Evolutionary conservation across 1,139 yeast genomes (phyloP), one percentile per base, ranked within the genome.

Genomic region (Suhomyces bolitotheri): DNA sequence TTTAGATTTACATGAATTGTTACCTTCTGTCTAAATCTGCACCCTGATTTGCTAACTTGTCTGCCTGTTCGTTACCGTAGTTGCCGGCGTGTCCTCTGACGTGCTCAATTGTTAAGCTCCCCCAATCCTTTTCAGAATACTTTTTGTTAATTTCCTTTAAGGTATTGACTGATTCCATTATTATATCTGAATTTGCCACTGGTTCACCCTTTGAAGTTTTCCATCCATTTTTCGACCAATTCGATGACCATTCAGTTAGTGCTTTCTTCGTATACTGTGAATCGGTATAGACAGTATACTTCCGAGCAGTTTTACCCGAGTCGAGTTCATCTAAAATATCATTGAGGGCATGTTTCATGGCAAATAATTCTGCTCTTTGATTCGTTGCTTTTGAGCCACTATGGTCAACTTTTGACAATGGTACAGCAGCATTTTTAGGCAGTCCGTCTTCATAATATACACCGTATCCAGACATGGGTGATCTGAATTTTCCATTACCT

Each of bases 31-130:
- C n/a, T n/a, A n/a, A n/a, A n/a, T 66, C 70, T 7, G 82, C 81
- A n/a, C 87, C 94, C 19, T 49, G 38, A 40, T 76, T 81, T 3
- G 97, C 97, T 34, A 89, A 63, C 28, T 54, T 49, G 54, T 90
- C 96, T 0, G 97, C 97, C 51, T 56, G 65, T 44, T 82, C 89
- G 53, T 89, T 89, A 1, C 96, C 96, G 12, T 51, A 55, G 29
- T 64, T 56, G 1, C 89, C 92, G 12, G 65, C 57, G 56, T 90
- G 97, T 1, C 94, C 96, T 34, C 64, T 66, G 4, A 87, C 94
- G 65, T 92, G 80, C 8, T 58, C 58, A 31, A 83, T 56, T 3
- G 55, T 49, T 16, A 82, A 17, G 1, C 54, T 46, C 0, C 59
- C 60, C 61, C 66, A 62, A 4, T 62, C 57, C n/a, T 50, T 46